Base-by-base conservation (phyloP, 805 yeast genomes). In the Torulaspora maleeae region DNA sequence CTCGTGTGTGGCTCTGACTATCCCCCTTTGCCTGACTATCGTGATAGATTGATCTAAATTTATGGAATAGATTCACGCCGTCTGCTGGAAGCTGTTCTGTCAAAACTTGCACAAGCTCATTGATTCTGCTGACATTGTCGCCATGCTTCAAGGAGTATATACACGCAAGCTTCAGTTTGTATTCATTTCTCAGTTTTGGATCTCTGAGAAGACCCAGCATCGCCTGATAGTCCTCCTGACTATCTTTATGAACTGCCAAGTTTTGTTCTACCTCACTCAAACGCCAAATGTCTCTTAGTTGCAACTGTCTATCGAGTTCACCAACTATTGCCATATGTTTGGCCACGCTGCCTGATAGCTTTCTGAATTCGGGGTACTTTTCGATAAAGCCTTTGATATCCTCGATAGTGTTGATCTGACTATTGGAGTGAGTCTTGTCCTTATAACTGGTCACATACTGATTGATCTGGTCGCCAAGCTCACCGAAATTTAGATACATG, bases 301-400 rank as follows among this genome's bases (percentile, higher is more conserved):
- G 79, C 33, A 93, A 85, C 49, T 77, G 76, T 47, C 82, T 78
- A 58, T 89, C 95, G 44, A 93, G 76, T 59, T 91, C 97, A 19
- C 91, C 78, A 6, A 91, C 90, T 17, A 93, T 73, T 16, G 95
- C 79, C 76, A 93, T 89, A 66, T 93, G 99, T 59, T 91, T 93
- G 25, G 95, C 78, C 9, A 93, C 88, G 61, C 90, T 91, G 27
- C 87, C 81, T 9, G 95, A 85, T 27, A 91, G 71, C 60, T 86
- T 88, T 54, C 88, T 83, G 63, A 86, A 90, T 62, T 93, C 99
- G 1, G 99, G 99, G 58, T 85, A 89, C 51, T 87, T 87, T 47
- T 90, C 96, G 45, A 93, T 80, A 58, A 91, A 86, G 55, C 81
- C 80, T 64, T 91, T 93, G 79, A 93, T 85, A 58, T 93, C 99